A percentile compares a stretch with the other conserved stretches of the same genome.
Conservation (phyloP, 2,329 filamentous ascomycete species). For the Diaporthe vexans region DNA sequence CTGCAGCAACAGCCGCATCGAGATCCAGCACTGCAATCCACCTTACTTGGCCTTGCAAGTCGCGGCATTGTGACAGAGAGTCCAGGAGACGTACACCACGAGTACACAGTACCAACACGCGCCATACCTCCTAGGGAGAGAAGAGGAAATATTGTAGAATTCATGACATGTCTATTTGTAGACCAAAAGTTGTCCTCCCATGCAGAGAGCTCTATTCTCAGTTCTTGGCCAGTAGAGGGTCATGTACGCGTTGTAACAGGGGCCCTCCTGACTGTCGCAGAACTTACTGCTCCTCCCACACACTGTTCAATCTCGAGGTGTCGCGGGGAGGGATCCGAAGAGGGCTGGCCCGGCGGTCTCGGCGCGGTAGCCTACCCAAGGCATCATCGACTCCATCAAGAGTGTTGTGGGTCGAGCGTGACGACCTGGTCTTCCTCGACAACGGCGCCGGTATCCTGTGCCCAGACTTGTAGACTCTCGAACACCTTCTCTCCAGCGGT, state of each 20-base stretch:
- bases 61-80: not conserved
- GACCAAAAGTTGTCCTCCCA: not conserved
- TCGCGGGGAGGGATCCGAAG: not conserved
- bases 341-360: not conserved
- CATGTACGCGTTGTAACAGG: too few relatives aligned
- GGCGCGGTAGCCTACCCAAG: not conserved
- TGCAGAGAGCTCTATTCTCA: not conserved
- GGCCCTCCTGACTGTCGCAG: not conserved
- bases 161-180: not conserved
- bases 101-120: not conserved
- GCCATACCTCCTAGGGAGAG: not conserved
- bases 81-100: not conserved
- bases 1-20: not conserved
- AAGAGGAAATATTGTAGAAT: not conserved
- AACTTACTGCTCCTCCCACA: not conserved
- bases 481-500: slow-evolving; percentile 79
- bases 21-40: not conserved
- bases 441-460: slow-evolving; percentile 69
- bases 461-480: slow-evolving; percentile 74
- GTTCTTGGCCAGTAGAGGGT: slow-evolving; percentile 3
- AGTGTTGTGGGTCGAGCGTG: slow-evolving; percentile 52
- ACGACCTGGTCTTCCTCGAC: slow-evolving; percentile 86
- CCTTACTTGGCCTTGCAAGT: not conserved
- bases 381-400: not conserved
- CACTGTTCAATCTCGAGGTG: not conserved